Evolutionary conservation across 2,329 filamentous ascomycete genomes (phyloP).

Genomic region (Alternaria gaisen): DNA sequence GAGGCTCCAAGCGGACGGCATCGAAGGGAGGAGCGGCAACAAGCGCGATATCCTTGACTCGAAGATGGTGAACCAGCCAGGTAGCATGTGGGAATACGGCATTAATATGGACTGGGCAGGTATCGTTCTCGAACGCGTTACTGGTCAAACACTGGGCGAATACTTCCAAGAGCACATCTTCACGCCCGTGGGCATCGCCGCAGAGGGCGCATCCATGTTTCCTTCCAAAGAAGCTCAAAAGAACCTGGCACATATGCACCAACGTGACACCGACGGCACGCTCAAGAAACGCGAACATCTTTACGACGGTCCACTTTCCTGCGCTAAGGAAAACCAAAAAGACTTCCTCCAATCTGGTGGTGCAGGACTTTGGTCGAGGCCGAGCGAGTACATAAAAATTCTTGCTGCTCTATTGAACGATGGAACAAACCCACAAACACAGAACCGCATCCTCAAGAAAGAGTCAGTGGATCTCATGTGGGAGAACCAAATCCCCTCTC

Average conservation of each 20-base stretch:
- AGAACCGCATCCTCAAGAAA: constrained; percentile 62
- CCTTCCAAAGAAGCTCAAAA: constrained; percentile 63
- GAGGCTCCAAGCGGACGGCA: constrained; percentile 55
- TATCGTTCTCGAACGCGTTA: constrained; percentile 57
- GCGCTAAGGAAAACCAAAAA: constrained; percentile 55
- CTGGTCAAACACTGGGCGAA: constrained; percentile 54
- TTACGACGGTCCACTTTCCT: constrained; percentile 57
- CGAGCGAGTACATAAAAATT: constrained; percentile 68
- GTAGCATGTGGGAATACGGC: constrained; percentile 67
- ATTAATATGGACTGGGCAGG: constrained; percentile 61
- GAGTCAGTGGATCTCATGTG: constrained; percentile 71
- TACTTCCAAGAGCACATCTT: constrained; percentile 60
- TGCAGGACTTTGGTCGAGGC: constrained; percentile 67
- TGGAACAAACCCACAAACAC: constrained; percentile 67
- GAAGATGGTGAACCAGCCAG: constrained; percentile 71
- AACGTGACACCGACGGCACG: constrained; percentile 56
- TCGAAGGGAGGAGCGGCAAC: constrained; percentile 29
- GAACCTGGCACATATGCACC: constrained; percentile 66
- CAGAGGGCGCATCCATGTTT: constrained; percentile 64
- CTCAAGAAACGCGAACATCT: constrained; percentile 60
- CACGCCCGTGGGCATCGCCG: constrained; percentile 54
- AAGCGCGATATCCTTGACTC: constrained; percentile 59
- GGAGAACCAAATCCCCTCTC: constrained; percentile 66
- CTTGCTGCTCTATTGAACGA: constrained; percentile 71
- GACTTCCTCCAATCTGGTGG: constrained; percentile 67